Conservation (phyloP, 1,139 yeast species). For the Taphrina sp. region DNA sequence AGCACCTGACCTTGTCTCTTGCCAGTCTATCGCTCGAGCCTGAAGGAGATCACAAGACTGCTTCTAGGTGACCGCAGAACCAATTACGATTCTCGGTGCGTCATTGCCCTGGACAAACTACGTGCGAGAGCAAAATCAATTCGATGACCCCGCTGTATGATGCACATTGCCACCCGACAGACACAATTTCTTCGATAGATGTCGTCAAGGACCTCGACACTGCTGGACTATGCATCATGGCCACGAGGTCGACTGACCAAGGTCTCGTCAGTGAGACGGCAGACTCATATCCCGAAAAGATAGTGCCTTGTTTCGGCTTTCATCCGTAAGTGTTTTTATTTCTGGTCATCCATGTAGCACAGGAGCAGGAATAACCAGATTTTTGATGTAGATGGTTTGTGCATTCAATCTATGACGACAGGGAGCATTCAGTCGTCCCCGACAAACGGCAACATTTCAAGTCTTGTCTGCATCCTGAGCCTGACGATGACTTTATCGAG, state of each 20-base stretch:
- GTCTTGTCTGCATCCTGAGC: slow-evolving; percentile 50
- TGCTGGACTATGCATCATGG: slow-evolving; percentile 41
- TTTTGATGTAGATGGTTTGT: slow-evolving; percentile 55
- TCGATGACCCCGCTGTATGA: slow-evolving; percentile 14
- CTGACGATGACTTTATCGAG: slow-evolving; percentile 48
- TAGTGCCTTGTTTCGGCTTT: slow-evolving; percentile 61
- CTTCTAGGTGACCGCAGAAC: too few relatives aligned
- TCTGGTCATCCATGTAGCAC: too few relatives aligned
- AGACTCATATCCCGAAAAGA: slow-evolving; percentile 41
- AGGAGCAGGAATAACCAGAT: too few relatives aligned
- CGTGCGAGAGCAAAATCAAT: too few relatives aligned
- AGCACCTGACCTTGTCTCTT: too few relatives aligned
- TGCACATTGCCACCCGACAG: slow-evolving; percentile 36
- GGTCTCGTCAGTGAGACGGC: slow-evolving; percentile 43
- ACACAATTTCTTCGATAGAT: slow-evolving; percentile 36
- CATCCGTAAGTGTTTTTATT: slow-evolving; percentile 26
- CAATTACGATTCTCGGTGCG: too few relatives aligned
- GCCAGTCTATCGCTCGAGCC: too few relatives aligned
- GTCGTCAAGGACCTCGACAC: slow-evolving; percentile 40
- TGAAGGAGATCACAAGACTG: too few relatives aligned
- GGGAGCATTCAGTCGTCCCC: slow-evolving; percentile 44
- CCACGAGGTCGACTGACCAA: slow-evolving; percentile 46
- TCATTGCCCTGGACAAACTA: too few relatives aligned
- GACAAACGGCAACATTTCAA: slow-evolving; percentile 55
- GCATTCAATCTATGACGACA: slow-evolving; percentile 83